Conservation (phyloP, 2,329 filamentous ascomycete species). For the Myriosclerotinia duriaeana region DNA sequence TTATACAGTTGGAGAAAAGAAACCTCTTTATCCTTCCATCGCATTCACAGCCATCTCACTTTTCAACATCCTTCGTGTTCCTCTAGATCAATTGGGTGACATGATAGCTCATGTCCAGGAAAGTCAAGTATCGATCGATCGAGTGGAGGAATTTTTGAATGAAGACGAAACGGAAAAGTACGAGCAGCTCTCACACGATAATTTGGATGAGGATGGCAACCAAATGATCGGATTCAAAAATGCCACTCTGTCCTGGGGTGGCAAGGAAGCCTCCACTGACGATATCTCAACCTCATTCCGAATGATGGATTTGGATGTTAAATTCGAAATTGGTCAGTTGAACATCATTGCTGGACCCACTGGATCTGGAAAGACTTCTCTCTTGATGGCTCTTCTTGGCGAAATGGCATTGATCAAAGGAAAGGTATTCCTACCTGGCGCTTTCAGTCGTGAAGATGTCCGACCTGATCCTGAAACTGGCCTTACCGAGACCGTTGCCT, state of each 20-base stretch:
- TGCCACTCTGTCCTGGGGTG: slow-evolving; percentile 87
- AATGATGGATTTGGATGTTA: slow-evolving; percentile 77
- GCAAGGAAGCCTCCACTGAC: slow-evolving; percentile 61
- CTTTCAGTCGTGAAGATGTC: slow-evolving; percentile 81
- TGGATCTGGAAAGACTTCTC: slow-evolving; percentile 90
- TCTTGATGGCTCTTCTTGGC: slow-evolving; percentile 92
- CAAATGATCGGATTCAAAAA: slow-evolving; percentile 80
- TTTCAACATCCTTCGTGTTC: slow-evolving; percentile 89
- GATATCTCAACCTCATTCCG: slow-evolving; percentile 70
- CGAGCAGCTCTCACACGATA: slow-evolving; percentile 71
- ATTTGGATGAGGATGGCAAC: slow-evolving; percentile 65
- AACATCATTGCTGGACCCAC: slow-evolving; percentile 94
- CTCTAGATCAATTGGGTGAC: slow-evolving; percentile 91
- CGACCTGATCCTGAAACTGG: slow-evolving; percentile 78
- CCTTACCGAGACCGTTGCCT: slow-evolving; percentile 87
- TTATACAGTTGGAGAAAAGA: slow-evolving; percentile 87
- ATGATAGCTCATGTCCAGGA: slow-evolving; percentile 99
- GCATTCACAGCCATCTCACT: slow-evolving; percentile 96
- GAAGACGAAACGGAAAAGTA: slow-evolving; percentile 98
- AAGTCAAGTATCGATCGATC: slow-evolving; percentile 93
- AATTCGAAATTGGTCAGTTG: slow-evolving; percentile 80
- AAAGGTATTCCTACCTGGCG: slow-evolving; percentile 73
- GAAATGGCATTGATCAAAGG: slow-evolving; percentile 90
- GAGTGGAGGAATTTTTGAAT: slow-evolving; percentile 88
- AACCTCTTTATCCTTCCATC: slow-evolving; percentile 84